These are phyloP conservation scores for Metschnikowia henanensis DNA, from an alignment of 805 yeast species.

Conservation along the genomic window DNA sequence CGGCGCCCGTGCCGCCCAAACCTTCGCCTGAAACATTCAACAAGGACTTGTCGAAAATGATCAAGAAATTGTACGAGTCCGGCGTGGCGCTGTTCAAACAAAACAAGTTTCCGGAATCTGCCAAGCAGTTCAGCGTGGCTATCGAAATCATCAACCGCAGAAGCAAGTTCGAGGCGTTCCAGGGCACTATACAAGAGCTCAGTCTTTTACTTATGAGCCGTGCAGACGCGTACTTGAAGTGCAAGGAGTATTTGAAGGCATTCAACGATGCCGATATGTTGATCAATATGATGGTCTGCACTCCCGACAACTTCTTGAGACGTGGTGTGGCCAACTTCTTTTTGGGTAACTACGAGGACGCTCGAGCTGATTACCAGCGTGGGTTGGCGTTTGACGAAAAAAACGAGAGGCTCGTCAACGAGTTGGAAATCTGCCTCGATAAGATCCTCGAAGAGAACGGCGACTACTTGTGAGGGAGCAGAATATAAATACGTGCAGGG, in stretches of 20 bases:
- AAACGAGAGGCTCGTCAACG: conserved; percentile 49
- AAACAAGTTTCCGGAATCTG: conserved; percentile 57
- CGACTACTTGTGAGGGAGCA: conserved; percentile 35
- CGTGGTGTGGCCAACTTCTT: conserved; percentile 64
- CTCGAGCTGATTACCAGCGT: conserved; percentile 68
- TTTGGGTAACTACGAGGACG: conserved; percentile 60
- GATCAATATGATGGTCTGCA: conserved; percentile 53
- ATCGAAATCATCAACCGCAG: conserved; percentile 67
- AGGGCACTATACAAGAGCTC: conserved; percentile 67
- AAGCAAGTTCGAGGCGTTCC: conserved; percentile 73
- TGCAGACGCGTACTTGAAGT: conserved; percentile 64
- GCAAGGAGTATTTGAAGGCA: conserved; percentile 56
- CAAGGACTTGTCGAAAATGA: conserved; percentile 54
- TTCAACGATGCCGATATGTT: conserved; percentile 69
- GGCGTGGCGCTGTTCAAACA: conserved; percentile 59
- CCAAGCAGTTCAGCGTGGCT: conserved; percentile 63
- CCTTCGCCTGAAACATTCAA: conserved; percentile 58
- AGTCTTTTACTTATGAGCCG: conserved; percentile 66
- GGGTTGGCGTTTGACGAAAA: conserved; percentile 64
- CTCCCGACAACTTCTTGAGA: conserved; percentile 72
- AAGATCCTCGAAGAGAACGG: conserved; percentile 60
- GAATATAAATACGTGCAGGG: no score
- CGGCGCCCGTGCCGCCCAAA: conserved; percentile 51
- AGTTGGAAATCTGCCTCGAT: conserved; percentile 46
- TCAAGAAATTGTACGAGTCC: conserved; percentile 62